A percentile compares a stretch with the other conserved stretches of the same genome.
Evolutionary conservation across 768 basidiomycete species (phyloP).

Genomic region (Mycena galericulata): DNA sequence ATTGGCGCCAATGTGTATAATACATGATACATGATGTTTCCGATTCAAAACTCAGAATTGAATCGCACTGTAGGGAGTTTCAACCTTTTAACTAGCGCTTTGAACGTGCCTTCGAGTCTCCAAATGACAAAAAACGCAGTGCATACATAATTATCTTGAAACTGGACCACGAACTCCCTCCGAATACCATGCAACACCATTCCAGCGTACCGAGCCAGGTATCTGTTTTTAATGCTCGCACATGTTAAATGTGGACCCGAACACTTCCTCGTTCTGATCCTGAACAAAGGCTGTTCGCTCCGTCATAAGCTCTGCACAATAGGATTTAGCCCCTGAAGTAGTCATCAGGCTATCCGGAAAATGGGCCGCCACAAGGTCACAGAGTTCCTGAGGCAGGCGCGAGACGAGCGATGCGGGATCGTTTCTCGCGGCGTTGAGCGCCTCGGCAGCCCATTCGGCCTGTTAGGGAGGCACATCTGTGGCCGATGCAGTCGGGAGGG

Average conservation of each 20-base stretch:
- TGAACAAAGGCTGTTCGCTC: slow-evolving; percentile 29
- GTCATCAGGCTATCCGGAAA: slow-evolving; percentile 7
- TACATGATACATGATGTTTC: too few species aligned
- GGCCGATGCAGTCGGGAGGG: slow-evolving; percentile 41
- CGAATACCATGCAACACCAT: too few species aligned
- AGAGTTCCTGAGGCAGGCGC: slow-evolving; percentile 24
- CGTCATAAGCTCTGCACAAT: slow-evolving; percentile 31
- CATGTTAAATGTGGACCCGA: neutral
- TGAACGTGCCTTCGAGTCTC: too few species aligned
- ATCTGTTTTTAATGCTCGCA: too few species aligned
- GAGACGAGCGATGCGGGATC: slow-evolving; percentile 5
- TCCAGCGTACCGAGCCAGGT: too few species aligned
- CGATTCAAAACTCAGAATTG: too few species aligned
- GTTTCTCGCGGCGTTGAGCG: slow-evolving; percentile 18
- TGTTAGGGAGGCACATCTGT: slow-evolving; percentile 47
- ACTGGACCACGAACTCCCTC: too few species aligned
- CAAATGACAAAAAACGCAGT: too few species aligned
- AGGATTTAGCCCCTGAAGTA: slow-evolving; percentile 19
- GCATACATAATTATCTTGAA: too few species aligned
- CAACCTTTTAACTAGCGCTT: too few species aligned
- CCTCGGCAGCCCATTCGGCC: slow-evolving; percentile 38
- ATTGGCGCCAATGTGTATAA: too few species aligned
- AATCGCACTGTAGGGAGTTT: too few species aligned
- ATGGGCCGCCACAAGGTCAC: neutral
- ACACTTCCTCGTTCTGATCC: neutral